A percentile compares a stretch with the other conserved stretches of the same genome.
Conservation (phyloP, 768 basidiomycete species). For the Termitomyces sp. region DNA sequence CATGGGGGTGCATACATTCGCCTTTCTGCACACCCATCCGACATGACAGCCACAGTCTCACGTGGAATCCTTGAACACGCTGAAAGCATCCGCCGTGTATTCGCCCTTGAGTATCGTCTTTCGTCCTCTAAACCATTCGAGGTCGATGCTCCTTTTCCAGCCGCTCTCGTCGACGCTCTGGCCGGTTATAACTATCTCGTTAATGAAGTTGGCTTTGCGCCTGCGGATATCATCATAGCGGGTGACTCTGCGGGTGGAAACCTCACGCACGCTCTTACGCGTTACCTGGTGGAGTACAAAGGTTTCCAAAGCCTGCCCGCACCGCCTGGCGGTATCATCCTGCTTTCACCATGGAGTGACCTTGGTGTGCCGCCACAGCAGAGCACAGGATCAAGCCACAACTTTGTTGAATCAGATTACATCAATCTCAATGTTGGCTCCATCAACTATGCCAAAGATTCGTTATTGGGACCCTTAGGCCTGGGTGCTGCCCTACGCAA, state of each 20-base stretch:
- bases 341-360: slow-evolving; percentile 55
- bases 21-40: slow-evolving; percentile 52
- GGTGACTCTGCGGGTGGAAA: slow-evolving; percentile 82
- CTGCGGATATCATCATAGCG: slow-evolving; percentile 55
- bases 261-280: slow-evolving; percentile 56
- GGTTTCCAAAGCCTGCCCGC: slow-evolving; percentile 28
- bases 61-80: slow-evolving; percentile 42
- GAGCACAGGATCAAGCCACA: slow-evolving; percentile 29
- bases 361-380: slow-evolving; percentile 35
- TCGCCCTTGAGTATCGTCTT: slow-evolving; percentile 71
- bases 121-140: slow-evolving; percentile 37
- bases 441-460: slow-evolving; percentile 27
- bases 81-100: slow-evolving; percentile 37
- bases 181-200: slow-evolving; percentile 72
- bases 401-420: slow-evolving; percentile 30
- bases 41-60: slow-evolving; percentile 37
- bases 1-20: slow-evolving; percentile 59
- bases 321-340: slow-evolving; percentile 41
- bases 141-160: slow-evolving; percentile 59
- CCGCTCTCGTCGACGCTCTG: slow-evolving; percentile 68
- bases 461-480: slow-evolving; percentile 47
- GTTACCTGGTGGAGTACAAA: slow-evolving; percentile 42
- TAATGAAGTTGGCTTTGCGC: slow-evolving; percentile 45
- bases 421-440: slow-evolving; percentile 15
- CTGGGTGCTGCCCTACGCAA: slow-evolving; percentile 38